Evolutionary conservation across 495 filamentous ascomycete species (phyloP).

Genomic region (Thermochaetoides thermophila): DNA sequence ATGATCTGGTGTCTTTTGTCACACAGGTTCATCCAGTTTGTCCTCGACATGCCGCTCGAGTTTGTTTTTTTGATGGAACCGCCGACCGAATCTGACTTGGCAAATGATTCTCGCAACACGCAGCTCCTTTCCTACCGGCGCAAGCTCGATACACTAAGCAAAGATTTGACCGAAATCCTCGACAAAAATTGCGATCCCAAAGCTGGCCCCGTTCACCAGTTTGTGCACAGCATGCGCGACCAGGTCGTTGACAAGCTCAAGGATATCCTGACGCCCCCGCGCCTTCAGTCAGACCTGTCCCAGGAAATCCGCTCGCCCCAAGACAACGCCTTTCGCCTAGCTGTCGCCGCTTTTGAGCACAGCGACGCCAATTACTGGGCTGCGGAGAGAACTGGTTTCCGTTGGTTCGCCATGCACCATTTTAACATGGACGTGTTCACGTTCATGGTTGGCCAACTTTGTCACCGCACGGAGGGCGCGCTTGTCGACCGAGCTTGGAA

Average conservation of each 20-base stretch:
- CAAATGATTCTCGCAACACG: no score
- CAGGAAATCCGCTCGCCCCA: constrained; percentile 21
- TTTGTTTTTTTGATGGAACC: no score
- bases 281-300: constrained; percentile 28
- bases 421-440: constrained; percentile 40
- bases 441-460: constrained; percentile 38
- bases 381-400: constrained; percentile 24
- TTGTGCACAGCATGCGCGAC: constrained; percentile 32
- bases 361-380: constrained; percentile 26
- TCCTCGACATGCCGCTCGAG: constrained; percentile 31
- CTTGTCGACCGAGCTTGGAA: constrained; percentile 40
- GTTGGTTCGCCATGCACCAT: constrained; percentile 36
- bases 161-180: constrained; percentile 31
- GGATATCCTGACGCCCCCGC: constrained; percentile 28
- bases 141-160: constrained; percentile 30
- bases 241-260: constrained; percentile 29
- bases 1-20: constrained; percentile 53
- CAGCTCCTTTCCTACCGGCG: no score
- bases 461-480: constrained; percentile 30
- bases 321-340: constrained; percentile 34
- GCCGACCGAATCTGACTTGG: no score
- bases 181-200: constrained; percentile 42
- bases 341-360: constrained; percentile 28
- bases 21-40: constrained; percentile 33
- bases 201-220: constrained; percentile 44